Conservation (phyloP, 768 basidiomycete species). For the Kwoniella dejecticola region DNA sequence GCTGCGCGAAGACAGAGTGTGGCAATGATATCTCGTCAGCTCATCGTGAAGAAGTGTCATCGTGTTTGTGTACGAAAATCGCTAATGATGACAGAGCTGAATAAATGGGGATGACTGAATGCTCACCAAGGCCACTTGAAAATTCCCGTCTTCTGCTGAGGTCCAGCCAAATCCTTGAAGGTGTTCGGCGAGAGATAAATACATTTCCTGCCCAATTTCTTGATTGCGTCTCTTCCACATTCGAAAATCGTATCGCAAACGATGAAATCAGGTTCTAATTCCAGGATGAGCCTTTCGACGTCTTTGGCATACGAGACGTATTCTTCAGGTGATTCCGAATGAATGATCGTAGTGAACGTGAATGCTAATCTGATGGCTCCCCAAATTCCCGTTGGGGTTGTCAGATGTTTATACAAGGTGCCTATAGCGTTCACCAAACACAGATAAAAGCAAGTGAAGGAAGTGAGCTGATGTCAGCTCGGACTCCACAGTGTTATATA, state of each 20-base stretch:
- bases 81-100: too few species aligned
- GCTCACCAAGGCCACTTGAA: constrained; percentile 31
- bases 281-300: not conserved
- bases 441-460: too few species aligned
- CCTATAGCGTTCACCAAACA: too few species aligned
- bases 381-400: not conserved
- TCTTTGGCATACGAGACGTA: constrained; percentile 24
- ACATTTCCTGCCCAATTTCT: constrained; percentile 3
- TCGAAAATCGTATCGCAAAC: constrained; percentile 23
- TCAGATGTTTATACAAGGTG: not conserved
- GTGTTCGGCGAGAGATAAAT: constrained; percentile 26
- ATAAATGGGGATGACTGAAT: not conserved
- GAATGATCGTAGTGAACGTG: not conserved
- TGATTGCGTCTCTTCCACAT: constrained; percentile 25
- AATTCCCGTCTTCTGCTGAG: constrained; percentile 6
- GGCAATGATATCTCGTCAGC: too few species aligned
- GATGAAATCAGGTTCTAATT: constrained; percentile 20
- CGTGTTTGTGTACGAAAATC: too few species aligned
- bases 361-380: not conserved
- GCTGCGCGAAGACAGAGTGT: not conserved
- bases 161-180: constrained; percentile 23
- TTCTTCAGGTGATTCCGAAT: constrained; percentile 14
- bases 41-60: too few species aligned
- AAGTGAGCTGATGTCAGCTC: too few species aligned
- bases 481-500: too few species aligned